phyloP scores from a whole-genome alignment of 2,329 filamentous ascomycete species.

The Pseudogymnoascus sp. region DNA sequence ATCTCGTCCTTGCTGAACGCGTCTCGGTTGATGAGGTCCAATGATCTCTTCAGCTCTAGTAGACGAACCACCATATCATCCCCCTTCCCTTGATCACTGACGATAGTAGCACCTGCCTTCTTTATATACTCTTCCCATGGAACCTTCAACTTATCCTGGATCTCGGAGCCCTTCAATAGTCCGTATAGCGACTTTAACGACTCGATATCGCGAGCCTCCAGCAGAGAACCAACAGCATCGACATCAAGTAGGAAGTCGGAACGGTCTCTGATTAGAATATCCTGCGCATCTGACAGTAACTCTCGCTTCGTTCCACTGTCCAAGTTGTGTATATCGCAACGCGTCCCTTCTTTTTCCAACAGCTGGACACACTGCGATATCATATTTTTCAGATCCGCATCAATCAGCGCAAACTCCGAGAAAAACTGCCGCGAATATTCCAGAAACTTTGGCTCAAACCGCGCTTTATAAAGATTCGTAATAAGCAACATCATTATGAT shows the following conservation, averaged over 20 bases:
- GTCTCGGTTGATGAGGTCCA: slow-evolving; percentile 68
- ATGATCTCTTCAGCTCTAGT: slow-evolving; percentile 67
- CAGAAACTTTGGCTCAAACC: slow-evolving; percentile 73
- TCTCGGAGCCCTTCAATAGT: slow-evolving; percentile 61
- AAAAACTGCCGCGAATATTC: slow-evolving; percentile 60
- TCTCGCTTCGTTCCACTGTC: slow-evolving; percentile 75
- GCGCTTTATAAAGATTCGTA: slow-evolving; percentile 68
- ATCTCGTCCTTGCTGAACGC: slow-evolving; percentile 72
- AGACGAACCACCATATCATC: slow-evolving; percentile 82
- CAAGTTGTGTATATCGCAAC: slow-evolving; percentile 74
- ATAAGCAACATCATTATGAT: slow-evolving; percentile 76
- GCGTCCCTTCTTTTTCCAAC: slow-evolving; percentile 61
- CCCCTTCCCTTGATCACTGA: slow-evolving; percentile 68
- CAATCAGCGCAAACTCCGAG: slow-evolving; percentile 58
- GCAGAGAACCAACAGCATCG: slow-evolving; percentile 60
- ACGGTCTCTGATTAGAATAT: slow-evolving; percentile 61
- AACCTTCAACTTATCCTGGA: slow-evolving; percentile 60
- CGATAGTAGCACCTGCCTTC: slow-evolving; percentile 63
- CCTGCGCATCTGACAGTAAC: slow-evolving; percentile 65
- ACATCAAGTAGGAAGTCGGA: slow-evolving; percentile 57
- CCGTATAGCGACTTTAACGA: slow-evolving; percentile 71
- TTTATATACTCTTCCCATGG: slow-evolving; percentile 77
- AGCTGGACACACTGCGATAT: slow-evolving; percentile 61
- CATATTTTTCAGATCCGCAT: slow-evolving; percentile 61
- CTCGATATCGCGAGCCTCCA: slow-evolving; percentile 60